These are phyloP conservation scores for Nephromyces sp. DNA, from an alignment of 169 alveolate species.

Conservation along the genomic window DNA sequence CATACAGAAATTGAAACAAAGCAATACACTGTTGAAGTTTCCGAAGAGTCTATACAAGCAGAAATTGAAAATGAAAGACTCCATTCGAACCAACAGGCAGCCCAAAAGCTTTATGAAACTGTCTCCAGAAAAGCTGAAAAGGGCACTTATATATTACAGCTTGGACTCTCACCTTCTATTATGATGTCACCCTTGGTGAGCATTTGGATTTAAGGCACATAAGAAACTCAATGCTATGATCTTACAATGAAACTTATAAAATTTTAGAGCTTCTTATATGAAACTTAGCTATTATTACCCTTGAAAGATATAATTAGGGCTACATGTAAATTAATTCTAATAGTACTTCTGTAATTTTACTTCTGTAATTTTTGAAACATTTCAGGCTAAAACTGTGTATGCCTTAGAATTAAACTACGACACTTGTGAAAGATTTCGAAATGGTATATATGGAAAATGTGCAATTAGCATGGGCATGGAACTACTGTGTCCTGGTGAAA, in stretches of 20 bases:
- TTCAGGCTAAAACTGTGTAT: neutral
- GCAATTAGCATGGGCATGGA: neutral
- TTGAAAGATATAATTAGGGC: no score
- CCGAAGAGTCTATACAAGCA: neutral
- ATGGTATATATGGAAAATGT: neutral
- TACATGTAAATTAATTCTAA: no score
- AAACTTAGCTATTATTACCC: no score
- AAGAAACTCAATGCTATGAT: no score
- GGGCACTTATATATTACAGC: neutral
- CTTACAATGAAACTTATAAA: no score
- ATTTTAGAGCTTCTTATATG: no score
- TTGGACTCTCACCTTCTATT: neutral
- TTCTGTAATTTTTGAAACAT: neutral
- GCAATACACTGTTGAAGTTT: neutral
- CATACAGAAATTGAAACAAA: no score
- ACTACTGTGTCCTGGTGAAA: neutral
- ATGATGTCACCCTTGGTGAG: neutral
- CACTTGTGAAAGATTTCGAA: neutral
- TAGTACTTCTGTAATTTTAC: no score
- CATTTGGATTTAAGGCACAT: no score
- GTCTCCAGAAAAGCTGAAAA: neutral
- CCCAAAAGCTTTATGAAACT: neutral
- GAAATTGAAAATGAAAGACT: neutral
- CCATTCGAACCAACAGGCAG: neutral
- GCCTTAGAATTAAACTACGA: neutral